These are phyloP conservation scores for Strigomonas galati DNA, from an alignment of 208 protist genomes.

Conservation along the genomic window DNA sequence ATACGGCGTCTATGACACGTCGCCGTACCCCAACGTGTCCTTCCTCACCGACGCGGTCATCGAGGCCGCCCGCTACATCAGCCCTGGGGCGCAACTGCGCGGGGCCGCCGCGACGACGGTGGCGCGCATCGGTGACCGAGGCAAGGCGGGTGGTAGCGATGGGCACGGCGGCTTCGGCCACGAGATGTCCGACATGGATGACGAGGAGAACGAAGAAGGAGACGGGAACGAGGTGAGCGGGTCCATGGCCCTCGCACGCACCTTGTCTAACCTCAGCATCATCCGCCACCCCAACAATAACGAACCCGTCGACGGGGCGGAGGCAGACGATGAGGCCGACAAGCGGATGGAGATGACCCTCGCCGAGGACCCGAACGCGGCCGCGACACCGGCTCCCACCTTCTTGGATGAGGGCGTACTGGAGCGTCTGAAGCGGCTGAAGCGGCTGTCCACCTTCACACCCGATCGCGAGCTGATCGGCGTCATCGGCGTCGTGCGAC, in stretches of 20 bases:
- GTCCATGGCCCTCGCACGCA: no score
- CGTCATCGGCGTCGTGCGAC: conserved; percentile 45
- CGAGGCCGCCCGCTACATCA: conserved; percentile 18
- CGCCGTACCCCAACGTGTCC: conserved; percentile 49
- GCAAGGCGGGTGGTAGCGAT: not conserved
- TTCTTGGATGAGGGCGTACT: conserved; percentile 17
- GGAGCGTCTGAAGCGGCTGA: conserved; percentile 28
- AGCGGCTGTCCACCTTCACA: conserved; percentile 40
- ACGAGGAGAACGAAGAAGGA: not conserved
- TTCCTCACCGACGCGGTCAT: conserved; percentile 47
- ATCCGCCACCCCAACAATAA: not conserved
- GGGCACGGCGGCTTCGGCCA: no score
- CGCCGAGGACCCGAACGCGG: not conserved
- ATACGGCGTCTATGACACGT: conserved; percentile 47
- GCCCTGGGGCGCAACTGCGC: no score
- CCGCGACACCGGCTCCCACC: not conserved
- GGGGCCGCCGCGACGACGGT: conserved; percentile 6
- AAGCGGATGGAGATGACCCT: not conserved
- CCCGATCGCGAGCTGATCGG: conserved; percentile 46
- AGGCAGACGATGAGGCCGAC: not conserved
- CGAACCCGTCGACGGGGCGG: not conserved
- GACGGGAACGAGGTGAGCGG: no score
- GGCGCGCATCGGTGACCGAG: not conserved
- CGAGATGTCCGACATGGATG: not conserved
- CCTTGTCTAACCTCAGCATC: no score